A percentile compares a stretch with the other conserved stretches of the same genome.
phyloP scores from a whole-genome alignment of 1,139 yeast genomes.

The Hansenula lynferdii region DNA sequence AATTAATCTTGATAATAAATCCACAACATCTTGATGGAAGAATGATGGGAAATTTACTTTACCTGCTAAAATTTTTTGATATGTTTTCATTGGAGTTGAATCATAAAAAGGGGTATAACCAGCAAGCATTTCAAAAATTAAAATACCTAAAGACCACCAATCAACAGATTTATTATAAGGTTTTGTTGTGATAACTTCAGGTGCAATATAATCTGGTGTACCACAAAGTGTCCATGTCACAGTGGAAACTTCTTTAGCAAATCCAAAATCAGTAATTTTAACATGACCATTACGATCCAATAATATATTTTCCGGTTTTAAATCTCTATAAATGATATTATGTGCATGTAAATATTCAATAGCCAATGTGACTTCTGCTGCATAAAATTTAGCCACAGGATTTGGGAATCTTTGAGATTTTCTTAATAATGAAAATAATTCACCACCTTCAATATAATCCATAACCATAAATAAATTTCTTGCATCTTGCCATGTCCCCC shows the following conservation, averaged over 20 bases:
- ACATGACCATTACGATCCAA: slow-evolving; percentile 93
- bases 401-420: slow-evolving; percentile 94
- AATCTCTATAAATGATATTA: slow-evolving; percentile 90
- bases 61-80: slow-evolving; percentile 88
- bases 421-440: slow-evolving; percentile 79
- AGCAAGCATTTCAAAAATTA: slow-evolving; percentile 94
- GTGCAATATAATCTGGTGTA: slow-evolving; percentile 98
- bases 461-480: slow-evolving; percentile 90
- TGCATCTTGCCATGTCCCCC: slow-evolving; percentile 98
- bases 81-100: slow-evolving; percentile 95
- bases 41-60: slow-evolving; percentile 85
- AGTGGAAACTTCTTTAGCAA: slow-evolving; percentile 91
- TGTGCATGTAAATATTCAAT: slow-evolving; percentile 88
- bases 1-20: slow-evolving; percentile 72
- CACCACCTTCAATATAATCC: slow-evolving; percentile 99
- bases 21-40: slow-evolving; percentile 86
- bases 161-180: slow-evolving; percentile 97
- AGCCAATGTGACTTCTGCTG: slow-evolving; percentile 93
- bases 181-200: slow-evolving; percentile 94
- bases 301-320: slow-evolving; percentile 93
- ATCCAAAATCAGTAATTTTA: slow-evolving; percentile 94
- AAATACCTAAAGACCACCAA: slow-evolving; percentile 98
- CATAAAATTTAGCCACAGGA: slow-evolving; percentile 96
- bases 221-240: slow-evolving; percentile 97
- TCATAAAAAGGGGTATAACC: slow-evolving; percentile 98